Base-by-base conservation (phyloP, 2,329 filamentous ascomycete species). In the Lachnellula cervina region DNA sequence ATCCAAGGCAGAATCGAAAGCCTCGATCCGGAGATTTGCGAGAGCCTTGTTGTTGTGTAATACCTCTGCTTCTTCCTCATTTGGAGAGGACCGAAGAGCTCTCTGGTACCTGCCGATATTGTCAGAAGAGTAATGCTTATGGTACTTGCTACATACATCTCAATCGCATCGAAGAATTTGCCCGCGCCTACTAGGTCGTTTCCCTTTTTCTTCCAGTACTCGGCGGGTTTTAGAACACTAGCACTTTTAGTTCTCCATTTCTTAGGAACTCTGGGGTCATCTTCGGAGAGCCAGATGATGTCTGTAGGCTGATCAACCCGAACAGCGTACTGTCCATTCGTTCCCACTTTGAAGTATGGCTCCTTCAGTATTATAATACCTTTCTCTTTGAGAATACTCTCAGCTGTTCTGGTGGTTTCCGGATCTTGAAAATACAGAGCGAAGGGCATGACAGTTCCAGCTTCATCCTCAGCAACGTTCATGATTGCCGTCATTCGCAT, bases 301-400 rank as follows among this genome's bases (percentile, higher is more conserved):
- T 83, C 80, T 16, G 73, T 75, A 16, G 77, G 61, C 62, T 83
- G 80, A 55, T 83, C 80, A 6, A 81, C 76, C 5, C 78, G 72
- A 23, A 83, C 35, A 0, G 68, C 70, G 62, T 77, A 78, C 0
- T 66, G 48, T 2, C 74, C 74, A 28, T 74, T 65, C 0, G 63
- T 65, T 23, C 70, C 69, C 0, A 63, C 32, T 58, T 76, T 79
- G 60, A 82, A 73, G 60, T 75, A 83, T 0, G 80, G 79, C 55
- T 83, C 80, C 58, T 82, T 84, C 28, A 83, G 51, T 28, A 82
- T 62, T 11, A 74, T 69, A 0, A 75, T 62, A 13, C 65, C 68
- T 1, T 69, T 68, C 5, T 67, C 52, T 0, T 62, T 56, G 3
- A 81, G 50, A 0, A 73, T 61, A 5, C 75, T 64, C 4, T 70